Base-by-base conservation (phyloP, 2,329 filamentous ascomycete genomes). In the Sporothrix curviconia region DNA sequence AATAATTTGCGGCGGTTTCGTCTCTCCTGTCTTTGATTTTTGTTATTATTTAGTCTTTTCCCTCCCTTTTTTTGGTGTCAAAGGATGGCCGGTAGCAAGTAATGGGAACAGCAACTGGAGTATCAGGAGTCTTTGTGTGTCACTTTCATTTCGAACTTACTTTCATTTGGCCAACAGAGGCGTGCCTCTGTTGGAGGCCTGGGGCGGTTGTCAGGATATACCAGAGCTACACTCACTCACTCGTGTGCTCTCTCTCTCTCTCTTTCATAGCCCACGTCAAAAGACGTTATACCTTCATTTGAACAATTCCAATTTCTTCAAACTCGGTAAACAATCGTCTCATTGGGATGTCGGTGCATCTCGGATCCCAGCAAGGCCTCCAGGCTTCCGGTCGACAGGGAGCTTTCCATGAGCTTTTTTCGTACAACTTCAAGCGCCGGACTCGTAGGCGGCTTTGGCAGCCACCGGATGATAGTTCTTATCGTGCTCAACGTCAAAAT, bases 171-270 rank as follows among this genome's bases (percentile, higher is more conserved):
- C 36, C n/a, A n/a, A n/a, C n/a, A n/a, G n/a, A n/a, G n/a, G n/a
- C n/a, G n/a, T n/a, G n/a, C n/a, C n/a, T n/a, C n/a, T n/a, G n/a
- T n/a, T n/a, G n/a, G n/a, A n/a, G n/a, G n/a, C n/a, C 32, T 9
- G 19, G 34, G 24, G 19, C 6, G 19, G 34, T 11, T 12, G 22
- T 17, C 30, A 4, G 37, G 55, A 57, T 57, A n/a, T n/a, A 57
- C 46, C 55, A 57, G 44, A 50, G 55, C 22, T 36, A 36, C 51
- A 34, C 51, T 44, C 51, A 52, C 47, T 52, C 39, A 37, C 47
- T 44, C 44, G 43, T 54, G 49, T n/a, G 39, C 15, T 24, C 11
- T 32, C 28, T 34, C 4, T 42, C 25, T 53, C 42, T 12, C n/a
- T 8, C 17, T 52, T 28, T 11, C 11, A 6, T 32, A n/a, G n/a